Conservation (phyloP, 2,329 filamentous ascomycete genomes). For the Pseudogymnoascus sp. region DNA sequence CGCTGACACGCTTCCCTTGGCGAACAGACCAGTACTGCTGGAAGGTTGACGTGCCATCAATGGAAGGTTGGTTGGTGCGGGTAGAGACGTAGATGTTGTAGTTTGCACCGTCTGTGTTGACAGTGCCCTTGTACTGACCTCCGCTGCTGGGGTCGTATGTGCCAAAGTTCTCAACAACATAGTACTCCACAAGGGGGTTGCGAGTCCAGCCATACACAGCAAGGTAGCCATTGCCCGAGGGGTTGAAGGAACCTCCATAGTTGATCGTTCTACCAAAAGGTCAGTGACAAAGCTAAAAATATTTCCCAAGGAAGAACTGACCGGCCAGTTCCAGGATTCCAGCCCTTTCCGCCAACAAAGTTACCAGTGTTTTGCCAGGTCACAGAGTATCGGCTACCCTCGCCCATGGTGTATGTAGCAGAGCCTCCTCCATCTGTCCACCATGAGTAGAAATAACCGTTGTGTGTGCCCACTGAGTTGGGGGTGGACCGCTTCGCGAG, state of each 20-base stretch:
- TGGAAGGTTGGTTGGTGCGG: conserved; percentile 37
- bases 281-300: not conserved
- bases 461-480: conserved; percentile 41
- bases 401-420: conserved; percentile 45
- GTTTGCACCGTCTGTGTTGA: conserved; percentile 41
- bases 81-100: conserved; percentile 37
- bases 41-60: conserved; percentile 39
- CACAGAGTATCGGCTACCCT: conserved; percentile 40
- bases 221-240: conserved; percentile 37
- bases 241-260: conserved; percentile 32
- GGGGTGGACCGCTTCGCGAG: conserved; percentile 28
- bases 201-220: conserved; percentile 46
- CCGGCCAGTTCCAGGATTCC: conserved; percentile 32
- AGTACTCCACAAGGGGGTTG: conserved; percentile 46
- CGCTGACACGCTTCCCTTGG: conserved; percentile 38
- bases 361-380: conserved; percentile 37
- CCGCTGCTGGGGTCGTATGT: conserved; percentile 41
- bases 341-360: conserved; percentile 40
- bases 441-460: conserved; percentile 51
- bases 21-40: conserved; percentile 46
- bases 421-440: conserved; percentile 43
- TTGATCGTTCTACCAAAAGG: conserved; percentile 28
- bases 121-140: conserved; percentile 39
- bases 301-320: conserved; percentile 16
- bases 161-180: conserved; percentile 45